Evolutionary conservation across 2,329 filamentous ascomycete genomes (phyloP).

Genomic region (Clarireedia homoeocarpa): DNA sequence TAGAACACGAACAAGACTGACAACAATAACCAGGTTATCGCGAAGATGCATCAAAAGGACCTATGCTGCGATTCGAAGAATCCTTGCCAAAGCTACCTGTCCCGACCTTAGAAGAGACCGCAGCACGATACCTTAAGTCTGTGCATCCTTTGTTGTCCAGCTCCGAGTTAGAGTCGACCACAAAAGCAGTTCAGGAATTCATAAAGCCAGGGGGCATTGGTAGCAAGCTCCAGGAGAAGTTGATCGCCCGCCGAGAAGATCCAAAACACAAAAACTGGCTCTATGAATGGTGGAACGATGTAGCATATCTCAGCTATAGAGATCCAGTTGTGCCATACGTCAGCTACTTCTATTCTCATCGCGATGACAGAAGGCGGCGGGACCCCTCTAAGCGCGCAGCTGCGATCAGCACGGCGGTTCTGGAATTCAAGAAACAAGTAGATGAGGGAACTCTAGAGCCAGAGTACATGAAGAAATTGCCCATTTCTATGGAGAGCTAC

Average conservation of each 20-base stretch:
- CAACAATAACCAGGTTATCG: conserved; percentile 54
- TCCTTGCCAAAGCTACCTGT: conserved; percentile 76
- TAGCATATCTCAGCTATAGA: conserved; percentile 85
- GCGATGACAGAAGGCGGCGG: conserved; percentile 80
- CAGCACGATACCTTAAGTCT: conserved; percentile 71
- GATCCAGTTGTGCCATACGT: conserved; percentile 97
- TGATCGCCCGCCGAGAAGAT: conserved; percentile 71
- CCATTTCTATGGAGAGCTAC: conserved; percentile 97
- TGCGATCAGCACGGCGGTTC: conserved; percentile 73
- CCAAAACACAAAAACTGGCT: conserved; percentile 89
- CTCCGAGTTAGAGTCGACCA: conserved; percentile 62
- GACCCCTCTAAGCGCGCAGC: conserved; percentile 90
- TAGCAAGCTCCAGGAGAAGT: conserved; percentile 76
- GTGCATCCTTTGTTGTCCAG: conserved; percentile 66
- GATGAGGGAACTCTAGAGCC: conserved; percentile 78
- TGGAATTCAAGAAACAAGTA: conserved; percentile 94
- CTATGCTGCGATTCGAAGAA: conserved; percentile 78
- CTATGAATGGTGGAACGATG: conserved; percentile 96
- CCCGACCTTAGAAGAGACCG: conserved; percentile 74
- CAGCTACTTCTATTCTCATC: conserved; percentile 98
- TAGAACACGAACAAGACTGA: neutral
- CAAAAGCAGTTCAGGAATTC: conserved; percentile 82
- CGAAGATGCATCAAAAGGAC: conserved; percentile 71
- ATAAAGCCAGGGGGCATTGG: conserved; percentile 79
- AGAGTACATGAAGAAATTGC: conserved; percentile 97